phyloP scores from a whole-genome alignment of 1,139 yeast species.

The Geotrichum aggregatum region DNA sequence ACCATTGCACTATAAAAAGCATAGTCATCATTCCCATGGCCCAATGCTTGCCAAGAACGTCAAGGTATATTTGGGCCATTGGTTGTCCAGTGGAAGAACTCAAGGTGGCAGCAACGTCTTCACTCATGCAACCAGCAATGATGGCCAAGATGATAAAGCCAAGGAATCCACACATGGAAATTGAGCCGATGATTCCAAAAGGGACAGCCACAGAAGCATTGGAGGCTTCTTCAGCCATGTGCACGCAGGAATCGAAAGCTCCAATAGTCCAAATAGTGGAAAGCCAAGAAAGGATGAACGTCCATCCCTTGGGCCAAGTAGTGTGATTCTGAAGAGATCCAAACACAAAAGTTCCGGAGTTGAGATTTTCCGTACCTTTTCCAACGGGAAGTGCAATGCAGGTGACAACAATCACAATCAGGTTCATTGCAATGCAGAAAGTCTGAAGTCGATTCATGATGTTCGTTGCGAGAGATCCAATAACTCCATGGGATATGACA shows the following conservation, averaged over 20 bases:
- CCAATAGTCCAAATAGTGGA: constrained; percentile 48
- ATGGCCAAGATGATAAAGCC: constrained; percentile 59
- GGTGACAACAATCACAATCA: constrained; percentile 53
- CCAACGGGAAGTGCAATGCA: constrained; percentile 58
- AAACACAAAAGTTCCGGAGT: constrained; percentile 47
- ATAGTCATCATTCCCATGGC: constrained; percentile 42
- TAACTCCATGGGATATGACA: constrained; percentile 44
- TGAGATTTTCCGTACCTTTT: constrained; percentile 31
- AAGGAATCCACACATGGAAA: constrained; percentile 54
- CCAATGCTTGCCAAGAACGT: constrained; percentile 67
- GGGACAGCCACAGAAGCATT: constrained; percentile 68
- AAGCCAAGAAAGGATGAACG: constrained; percentile 56
- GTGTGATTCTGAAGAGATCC: constrained; percentile 52
- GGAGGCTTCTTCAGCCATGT: constrained; percentile 64
- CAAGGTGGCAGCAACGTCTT: constrained; percentile 46
- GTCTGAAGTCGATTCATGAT: constrained; percentile 58
- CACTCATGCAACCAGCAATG: constrained; percentile 52
- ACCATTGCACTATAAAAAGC: constrained; percentile 38
- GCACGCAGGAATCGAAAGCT: constrained; percentile 68
- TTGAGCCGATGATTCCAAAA: constrained; percentile 55
- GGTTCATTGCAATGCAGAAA: constrained; percentile 54
- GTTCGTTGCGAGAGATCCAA: constrained; percentile 51
- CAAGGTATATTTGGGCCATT: constrained; percentile 59
- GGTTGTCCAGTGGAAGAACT: constrained; percentile 34
- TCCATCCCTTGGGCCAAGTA: constrained; percentile 67